Conservation (phyloP, 805 yeast genomes). For the Candida ortonii region DNA sequence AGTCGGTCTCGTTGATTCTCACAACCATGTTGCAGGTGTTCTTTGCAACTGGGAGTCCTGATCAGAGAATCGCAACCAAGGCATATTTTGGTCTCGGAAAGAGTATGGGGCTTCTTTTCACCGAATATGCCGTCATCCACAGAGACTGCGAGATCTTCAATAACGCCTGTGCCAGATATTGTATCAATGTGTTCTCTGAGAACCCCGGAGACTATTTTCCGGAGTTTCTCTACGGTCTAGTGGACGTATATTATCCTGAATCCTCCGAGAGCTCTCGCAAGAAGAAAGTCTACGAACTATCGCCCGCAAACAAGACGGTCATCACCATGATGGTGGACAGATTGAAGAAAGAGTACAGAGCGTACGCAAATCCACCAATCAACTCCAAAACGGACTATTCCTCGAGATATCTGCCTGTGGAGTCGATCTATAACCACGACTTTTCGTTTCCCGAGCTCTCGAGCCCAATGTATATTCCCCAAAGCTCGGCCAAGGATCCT, state of each 20-base stretch:
- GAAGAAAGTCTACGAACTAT: constrained; percentile 8
- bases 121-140: constrained; percentile 15
- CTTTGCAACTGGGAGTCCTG: constrained; percentile 22
- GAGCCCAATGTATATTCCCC: too few relatives aligned
- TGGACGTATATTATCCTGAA: constrained; percentile 14
- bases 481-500: background rate
- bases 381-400: constrained; percentile 2
- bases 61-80: constrained; percentile 15
- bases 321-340: constrained; percentile 15
- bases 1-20: constrained; percentile 17
- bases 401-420: constrained; percentile 18
- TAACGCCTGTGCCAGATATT: constrained; percentile 23
- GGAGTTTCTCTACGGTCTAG: constrained; percentile 23
- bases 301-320: constrained; percentile 8
- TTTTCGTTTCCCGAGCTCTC: too few relatives aligned
- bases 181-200: constrained; percentile 21
- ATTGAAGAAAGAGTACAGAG: constrained; percentile 23
- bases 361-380: constrained; percentile 16
- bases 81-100: constrained; percentile 22
- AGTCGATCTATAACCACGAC: constrained; percentile 11
- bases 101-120: constrained; percentile 18
- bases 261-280: constrained; percentile 7
- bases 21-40: constrained; percentile 22
- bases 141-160: constrained; percentile 13
- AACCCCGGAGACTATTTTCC: constrained; percentile 21